Evolutionary conservation across 2,329 filamentous ascomycete genomes (phyloP).

Genomic region (Chaetothyriales sp.): DNA sequence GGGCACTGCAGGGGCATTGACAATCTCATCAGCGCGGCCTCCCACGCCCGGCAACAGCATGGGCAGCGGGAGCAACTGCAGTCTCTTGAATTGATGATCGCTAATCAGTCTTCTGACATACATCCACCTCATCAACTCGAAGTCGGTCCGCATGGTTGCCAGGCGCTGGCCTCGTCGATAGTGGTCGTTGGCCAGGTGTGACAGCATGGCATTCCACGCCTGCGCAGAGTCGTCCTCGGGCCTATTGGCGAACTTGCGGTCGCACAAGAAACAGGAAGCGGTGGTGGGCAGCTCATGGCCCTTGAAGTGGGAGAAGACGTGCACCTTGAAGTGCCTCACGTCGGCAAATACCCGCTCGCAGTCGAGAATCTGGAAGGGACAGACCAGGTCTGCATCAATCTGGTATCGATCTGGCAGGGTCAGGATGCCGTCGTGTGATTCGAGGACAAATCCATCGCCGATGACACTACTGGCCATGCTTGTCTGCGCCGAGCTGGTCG

Average conservation of each 20-base stretch:
- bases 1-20: conserved; percentile 5
- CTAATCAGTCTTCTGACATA: conserved; percentile 28
- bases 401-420: conserved; percentile 12
- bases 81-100: conserved; percentile 28
- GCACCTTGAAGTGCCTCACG: conserved; percentile 26
- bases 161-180: conserved; percentile 27
- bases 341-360: conserved; percentile 28
- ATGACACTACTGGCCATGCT: conserved; percentile 14
- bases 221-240: conserved; percentile 15
- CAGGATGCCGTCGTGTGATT: conserved; percentile 14
- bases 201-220: conserved; percentile 29
- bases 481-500: conserved; percentile 11
- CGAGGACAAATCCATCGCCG: conserved; percentile 13
- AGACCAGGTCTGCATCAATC: conserved; percentile 18
- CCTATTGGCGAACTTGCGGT: conserved; percentile 13
- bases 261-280: conserved; percentile 31
- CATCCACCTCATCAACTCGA: conserved; percentile 32
- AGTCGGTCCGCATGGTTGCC: conserved; percentile 27
- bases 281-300: conserved; percentile 25
- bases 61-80: conserved; percentile 27
- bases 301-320: conserved; percentile 32
- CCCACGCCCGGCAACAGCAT: conserved; percentile 7
- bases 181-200: conserved; percentile 28
- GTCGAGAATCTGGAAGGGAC: conserved; percentile 32
- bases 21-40: conserved; percentile 3